Conservation (phyloP, 2,329 filamentous ascomycete genomes). For the Aspergillus proliferans region DNA sequence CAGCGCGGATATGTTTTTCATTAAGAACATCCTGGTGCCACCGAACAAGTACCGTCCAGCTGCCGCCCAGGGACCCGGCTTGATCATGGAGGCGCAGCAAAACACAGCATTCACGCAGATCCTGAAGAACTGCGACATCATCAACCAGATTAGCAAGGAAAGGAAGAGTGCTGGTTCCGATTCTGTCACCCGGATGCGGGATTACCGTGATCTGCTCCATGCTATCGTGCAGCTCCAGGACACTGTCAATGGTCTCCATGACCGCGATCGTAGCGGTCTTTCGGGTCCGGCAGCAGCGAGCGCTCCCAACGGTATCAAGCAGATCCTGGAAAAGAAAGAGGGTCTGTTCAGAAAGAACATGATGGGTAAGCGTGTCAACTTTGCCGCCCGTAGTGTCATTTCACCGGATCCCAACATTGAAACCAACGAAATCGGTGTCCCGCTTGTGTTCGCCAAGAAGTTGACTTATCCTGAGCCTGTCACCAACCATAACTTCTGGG, state of each 20-base stretch:
- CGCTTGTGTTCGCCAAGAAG: conserved; percentile 94
- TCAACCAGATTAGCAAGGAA: conserved; percentile 68
- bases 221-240: conserved; percentile 82
- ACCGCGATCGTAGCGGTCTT: conserved; percentile 77
- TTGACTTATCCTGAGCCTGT: conserved; percentile 96
- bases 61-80: conserved; percentile 69
- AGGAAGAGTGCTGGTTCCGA: conserved; percentile 49
- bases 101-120: conserved; percentile 85
- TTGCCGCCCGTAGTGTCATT: conserved; percentile 93
- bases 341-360: conserved; percentile 98
- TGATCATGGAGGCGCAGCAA: conserved; percentile 81
- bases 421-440: conserved; percentile 97
- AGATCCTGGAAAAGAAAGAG: conserved; percentile 97
- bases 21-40: conserved; percentile 77
- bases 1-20: conserved; percentile 89
- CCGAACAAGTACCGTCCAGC: conserved; percentile 89
- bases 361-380: conserved; percentile 99
- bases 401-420: conserved; percentile 98
- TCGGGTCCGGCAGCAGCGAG: conserved; percentile 70
- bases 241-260: conserved; percentile 84
- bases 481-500: conserved; percentile 93
- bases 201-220: conserved; percentile 71
- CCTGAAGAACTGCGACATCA: conserved; percentile 64
- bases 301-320: conserved; percentile 92
- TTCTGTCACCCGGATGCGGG: conserved; percentile 47